Conservation (phyloP, 257 asterid genomes). For the Solanum ossicruentum region DNA sequence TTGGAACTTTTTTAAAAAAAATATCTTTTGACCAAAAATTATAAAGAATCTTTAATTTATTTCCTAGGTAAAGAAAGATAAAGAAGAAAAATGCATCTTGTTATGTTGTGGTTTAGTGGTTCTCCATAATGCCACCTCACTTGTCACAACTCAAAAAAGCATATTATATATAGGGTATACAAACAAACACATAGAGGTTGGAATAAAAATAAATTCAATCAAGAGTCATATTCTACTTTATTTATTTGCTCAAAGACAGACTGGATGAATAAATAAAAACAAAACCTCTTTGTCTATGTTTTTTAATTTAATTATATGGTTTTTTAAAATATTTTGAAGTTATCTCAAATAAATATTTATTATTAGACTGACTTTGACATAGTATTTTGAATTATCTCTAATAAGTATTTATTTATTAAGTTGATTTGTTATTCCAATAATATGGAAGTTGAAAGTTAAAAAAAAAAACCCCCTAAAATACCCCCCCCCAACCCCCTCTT, state of each 20-base stretch:
- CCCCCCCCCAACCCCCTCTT: background rate
- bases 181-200: background rate
- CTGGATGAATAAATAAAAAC: background rate
- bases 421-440: background rate
- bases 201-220: background rate
- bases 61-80: background rate
- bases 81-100: background rate
- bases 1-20: background rate
- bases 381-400: background rate
- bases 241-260: background rate
- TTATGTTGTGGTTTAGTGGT: background rate
- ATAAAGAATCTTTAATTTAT: background rate
- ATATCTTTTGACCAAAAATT: background rate
- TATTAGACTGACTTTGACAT: background rate
- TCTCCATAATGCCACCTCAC: background rate
- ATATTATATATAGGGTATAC: background rate
- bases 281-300: background rate
- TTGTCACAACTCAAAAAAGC: background rate
- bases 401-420: background rate
- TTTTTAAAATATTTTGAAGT: background rate
- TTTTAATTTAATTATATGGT: background rate
- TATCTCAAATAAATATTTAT: background rate
- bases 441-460: background rate
- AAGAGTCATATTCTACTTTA: background rate
- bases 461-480: too few species aligned